Conservation (phyloP, 768 basidiomycete genomes). For the Scleroderma bovista region DNA sequence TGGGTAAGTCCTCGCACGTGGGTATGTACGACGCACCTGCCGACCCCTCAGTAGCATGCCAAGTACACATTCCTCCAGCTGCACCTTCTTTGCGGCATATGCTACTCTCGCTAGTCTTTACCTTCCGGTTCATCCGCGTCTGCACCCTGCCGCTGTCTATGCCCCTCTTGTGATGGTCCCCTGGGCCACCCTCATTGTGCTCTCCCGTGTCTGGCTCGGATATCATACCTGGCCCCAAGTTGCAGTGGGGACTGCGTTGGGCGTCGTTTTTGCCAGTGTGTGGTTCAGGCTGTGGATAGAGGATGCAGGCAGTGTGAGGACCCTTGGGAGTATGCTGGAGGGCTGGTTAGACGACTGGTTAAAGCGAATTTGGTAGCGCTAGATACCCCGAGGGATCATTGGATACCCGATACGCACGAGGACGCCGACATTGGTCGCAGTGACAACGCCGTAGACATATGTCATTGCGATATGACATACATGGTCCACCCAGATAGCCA, state of each 20-base stretch:
- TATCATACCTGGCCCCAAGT: conserved; percentile 75
- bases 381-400: too few relatives aligned
- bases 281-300: conserved; percentile 59
- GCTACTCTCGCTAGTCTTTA: conserved; percentile 49
- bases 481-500: too few relatives aligned
- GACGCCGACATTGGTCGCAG: too few relatives aligned
- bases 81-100: conserved; percentile 60
- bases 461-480: too few relatives aligned
- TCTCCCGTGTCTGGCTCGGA: conserved; percentile 70
- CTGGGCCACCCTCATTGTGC: conserved; percentile 48
- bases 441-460: too few relatives aligned
- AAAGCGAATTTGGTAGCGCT: background rate
- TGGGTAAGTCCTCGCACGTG: conserved; percentile 43
- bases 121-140: conserved; percentile 53
- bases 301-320: conserved; percentile 16
- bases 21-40: background rate
- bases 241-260: conserved; percentile 50
- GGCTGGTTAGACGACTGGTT: background rate
- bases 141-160: conserved; percentile 31
- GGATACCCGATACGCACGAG: too few relatives aligned
- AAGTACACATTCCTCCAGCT: conserved; percentile 71
- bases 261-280: conserved; percentile 43
- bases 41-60: conserved; percentile 56
- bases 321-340: conserved; percentile 15
- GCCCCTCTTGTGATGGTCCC: conserved; percentile 49